These are phyloP conservation scores for Hypsizygus marmoreus DNA, from an alignment of 768 basidiomycete species.

Conservation along the genomic window DNA sequence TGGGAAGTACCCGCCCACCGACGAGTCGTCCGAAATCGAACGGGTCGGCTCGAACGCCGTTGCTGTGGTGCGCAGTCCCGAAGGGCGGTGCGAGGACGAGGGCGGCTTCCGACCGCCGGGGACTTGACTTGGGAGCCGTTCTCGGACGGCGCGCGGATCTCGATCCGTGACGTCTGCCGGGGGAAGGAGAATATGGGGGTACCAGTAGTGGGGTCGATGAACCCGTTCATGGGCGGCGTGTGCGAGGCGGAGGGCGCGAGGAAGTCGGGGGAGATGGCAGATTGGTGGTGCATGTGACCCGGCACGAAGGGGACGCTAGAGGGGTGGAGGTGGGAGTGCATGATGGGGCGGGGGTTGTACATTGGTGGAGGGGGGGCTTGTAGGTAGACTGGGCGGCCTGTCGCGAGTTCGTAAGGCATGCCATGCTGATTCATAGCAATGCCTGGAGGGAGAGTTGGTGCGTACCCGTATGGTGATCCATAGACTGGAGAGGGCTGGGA, in stretches of 20 bases:
- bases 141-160: conserved; percentile 64
- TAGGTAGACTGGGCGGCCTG: conserved; percentile 78
- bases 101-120: conserved; percentile 29
- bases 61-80: conserved; percentile 52
- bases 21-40: conserved; percentile 20
- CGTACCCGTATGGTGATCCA: conserved; percentile 68
- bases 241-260: conserved; percentile 52
- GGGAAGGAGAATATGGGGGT: conserved; percentile 75
- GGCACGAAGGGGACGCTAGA: conserved; percentile 55
- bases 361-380: conserved; percentile 58
- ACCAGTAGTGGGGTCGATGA: conserved; percentile 66
- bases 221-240: conserved; percentile 63
- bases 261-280: conserved; percentile 66
- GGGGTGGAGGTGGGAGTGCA: conserved; percentile 55
- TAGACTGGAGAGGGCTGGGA: conserved; percentile 57
- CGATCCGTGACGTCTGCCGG: conserved; percentile 68
- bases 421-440: conserved; percentile 75
- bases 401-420: conserved; percentile 79
- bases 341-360: conserved; percentile 68
- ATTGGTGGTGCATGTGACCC: conserved; percentile 62
- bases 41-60: conserved; percentile 51
- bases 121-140: conserved; percentile 27
- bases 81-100: conserved; percentile 31
- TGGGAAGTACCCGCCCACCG: conserved; percentile 20
- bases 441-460: conserved; percentile 67